A percentile compares a stretch with the other conserved stretches of the same genome.
These are phyloP conservation scores for Starmerella apicola DNA, from an alignment of 805 yeast species.

Conservation along the genomic window DNA sequence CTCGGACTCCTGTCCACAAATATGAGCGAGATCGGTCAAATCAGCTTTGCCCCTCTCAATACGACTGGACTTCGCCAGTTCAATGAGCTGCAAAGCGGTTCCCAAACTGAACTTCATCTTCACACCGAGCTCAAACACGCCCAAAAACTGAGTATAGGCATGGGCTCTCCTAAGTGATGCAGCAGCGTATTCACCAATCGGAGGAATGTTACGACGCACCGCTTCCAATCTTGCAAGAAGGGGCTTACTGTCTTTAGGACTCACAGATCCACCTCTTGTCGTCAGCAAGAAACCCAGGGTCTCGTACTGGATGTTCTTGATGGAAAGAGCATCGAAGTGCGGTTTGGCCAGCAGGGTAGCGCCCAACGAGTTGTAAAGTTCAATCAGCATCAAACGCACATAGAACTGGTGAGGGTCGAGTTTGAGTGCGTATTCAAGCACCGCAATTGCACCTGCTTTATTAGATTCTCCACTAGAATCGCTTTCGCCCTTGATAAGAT, in stretches of 20 bases:
- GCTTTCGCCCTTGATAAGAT: slow-evolving; percentile 21
- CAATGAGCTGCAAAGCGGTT: slow-evolving; percentile 25
- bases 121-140: slow-evolving; percentile 49
- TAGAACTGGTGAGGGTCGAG: slow-evolving; percentile 64
- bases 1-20: slow-evolving; percentile 5
- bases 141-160: slow-evolving; percentile 53
- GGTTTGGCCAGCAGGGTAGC: slow-evolving; percentile 37
- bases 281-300: slow-evolving; percentile 41
- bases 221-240: slow-evolving; percentile 1
- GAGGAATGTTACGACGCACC: slow-evolving; percentile 33
- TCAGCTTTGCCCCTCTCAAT: slow-evolving; percentile 13
- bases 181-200: slow-evolving; percentile 37
- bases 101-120: slow-evolving; percentile 41
- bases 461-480: slow-evolving; percentile 16
- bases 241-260: slow-evolving; percentile 29
- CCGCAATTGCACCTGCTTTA: slow-evolving; percentile 32
- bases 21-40: slow-evolving; percentile 8
- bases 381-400: slow-evolving; percentile 56
- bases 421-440: slow-evolving; percentile 45
- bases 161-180: slow-evolving; percentile 47
- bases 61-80: slow-evolving; percentile 21
- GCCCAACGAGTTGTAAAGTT: slow-evolving; percentile 49
- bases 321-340: slow-evolving; percentile 44
- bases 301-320: slow-evolving; percentile 69
- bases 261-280: slow-evolving; percentile 36